Base-by-base conservation (phyloP, 176 grass and related monocot species). In the Secale cereale region DNA sequence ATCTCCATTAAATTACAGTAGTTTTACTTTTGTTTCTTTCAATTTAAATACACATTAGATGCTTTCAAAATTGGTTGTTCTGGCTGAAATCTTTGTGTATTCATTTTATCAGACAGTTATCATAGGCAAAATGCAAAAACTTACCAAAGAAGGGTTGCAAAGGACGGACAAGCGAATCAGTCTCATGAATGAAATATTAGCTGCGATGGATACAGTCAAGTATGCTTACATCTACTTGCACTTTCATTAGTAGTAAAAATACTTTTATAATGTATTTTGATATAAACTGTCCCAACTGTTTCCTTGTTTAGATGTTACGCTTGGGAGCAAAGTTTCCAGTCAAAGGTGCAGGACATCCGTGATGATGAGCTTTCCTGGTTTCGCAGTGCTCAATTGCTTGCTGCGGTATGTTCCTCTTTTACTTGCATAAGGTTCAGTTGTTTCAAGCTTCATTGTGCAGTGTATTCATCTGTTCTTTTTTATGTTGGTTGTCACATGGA, bases 161-260 rank as follows among this genome's bases (percentile, higher is more conserved):
- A 94, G 97, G 82, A 99, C 97, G 62, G 97, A 99, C 91, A 99
- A 96, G 76, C 86, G 93, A 85, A 99, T 99, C 62, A 66, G 97
- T 80, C 91, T 99, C 43, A 96, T 99, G 97, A 99, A 99, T 80
- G 97, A 99, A 96, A 54, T 99, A 86, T 91, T 99, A 87, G 97
- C 97, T 83, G 97, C 97, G 16, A 99, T 99, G 97, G 97, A 99
- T 85, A 90, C 90, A n/a, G 97, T 99, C 75, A 99, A 99, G 97
- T 99, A 92, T 88, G 93, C 75, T 89, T 87, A 65, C 35, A 70
- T 75, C 87, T 36, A 41, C 50, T 60, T 87, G 74, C 29, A 36
- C 8, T 62, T 76, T 70, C 25, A 39, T 33, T 52, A 20, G 43
- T 56, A 63, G 23, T 61, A 70, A 14, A 59, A 67, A 12, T 68